These are phyloP conservation scores for Termitomyces sp. DNA, from an alignment of 768 basidiomycete genomes.

Conservation along the genomic window DNA sequence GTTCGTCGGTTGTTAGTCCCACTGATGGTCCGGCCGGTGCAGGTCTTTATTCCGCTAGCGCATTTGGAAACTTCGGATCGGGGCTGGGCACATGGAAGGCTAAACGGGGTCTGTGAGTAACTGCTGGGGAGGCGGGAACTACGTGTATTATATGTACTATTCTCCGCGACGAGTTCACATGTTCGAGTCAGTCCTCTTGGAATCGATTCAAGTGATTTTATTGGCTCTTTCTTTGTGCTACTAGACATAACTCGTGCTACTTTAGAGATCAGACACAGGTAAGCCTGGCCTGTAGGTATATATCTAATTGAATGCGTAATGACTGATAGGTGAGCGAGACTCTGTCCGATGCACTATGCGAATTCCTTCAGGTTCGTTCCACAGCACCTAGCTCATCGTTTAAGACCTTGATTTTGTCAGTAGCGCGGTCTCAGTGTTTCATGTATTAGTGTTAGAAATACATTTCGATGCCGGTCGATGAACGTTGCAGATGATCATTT, in stretches of 20 bases:
- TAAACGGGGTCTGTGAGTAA: constrained; percentile 4
- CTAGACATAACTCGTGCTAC: neutral
- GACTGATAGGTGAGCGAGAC: neutral
- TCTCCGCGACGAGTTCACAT: neutral
- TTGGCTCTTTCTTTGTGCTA: neutral
- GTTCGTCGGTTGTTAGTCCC: constrained; percentile 3
- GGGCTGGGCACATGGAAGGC: constrained; percentile 24
- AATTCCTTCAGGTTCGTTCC: neutral
- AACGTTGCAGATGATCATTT: neutral
- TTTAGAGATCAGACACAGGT: neutral
- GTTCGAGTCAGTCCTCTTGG: neutral
- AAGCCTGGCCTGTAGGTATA: neutral
- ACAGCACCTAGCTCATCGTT: neutral
- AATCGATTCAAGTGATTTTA: neutral
- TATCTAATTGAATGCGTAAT: neutral
- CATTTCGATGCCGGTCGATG: neutral
- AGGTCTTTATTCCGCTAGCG: constrained; percentile 14
- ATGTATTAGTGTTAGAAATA: neutral
- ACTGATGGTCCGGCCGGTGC: constrained; percentile 10
- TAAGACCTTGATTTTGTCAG: neutral
- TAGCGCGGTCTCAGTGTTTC: neutral
- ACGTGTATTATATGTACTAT: constrained; percentile 4
- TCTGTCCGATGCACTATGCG: neutral
- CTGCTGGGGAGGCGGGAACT: neutral
- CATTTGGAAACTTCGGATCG: constrained; percentile 29